Evolutionary conservation across 306 rosid species (phyloP), one percentile per base, ranked within the genome.

Genomic region (Astragalus membranaceus): DNA sequence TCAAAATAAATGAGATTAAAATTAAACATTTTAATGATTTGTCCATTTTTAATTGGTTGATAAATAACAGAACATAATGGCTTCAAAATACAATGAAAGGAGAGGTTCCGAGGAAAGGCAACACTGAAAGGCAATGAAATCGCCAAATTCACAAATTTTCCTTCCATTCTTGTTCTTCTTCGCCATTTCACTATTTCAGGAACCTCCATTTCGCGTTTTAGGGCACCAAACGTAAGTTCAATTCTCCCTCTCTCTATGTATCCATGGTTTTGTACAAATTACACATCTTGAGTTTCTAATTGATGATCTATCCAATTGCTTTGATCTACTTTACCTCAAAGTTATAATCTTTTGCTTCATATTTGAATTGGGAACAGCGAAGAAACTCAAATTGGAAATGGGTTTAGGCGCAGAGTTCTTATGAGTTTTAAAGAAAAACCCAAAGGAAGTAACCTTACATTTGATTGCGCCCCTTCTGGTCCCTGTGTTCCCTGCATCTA

Each of bases 391-490:
- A 65, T 67, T 43, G 57, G 85, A 20, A 65, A 67, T 37, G 68
- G 88, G 48, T 42, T 84, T 53, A 78, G 83, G 65, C 82, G 82
- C 43, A 88, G 98, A 78, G 78, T 70, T 86, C 83, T 90, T 51
- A 50, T 87, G 81, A 79, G 89, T 82, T 85, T 93, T 75, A 87
- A 73, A 79, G 98, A 93, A 46, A 81, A 82, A 11, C 87, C 84
- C 49, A 42, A 43, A 8, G 97, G 97, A 79, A 88, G 79, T 53
- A 93, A 93, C 80, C 23, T 73, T 23, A 82, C 96, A 43, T 93
- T 82, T 64, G 92, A 87, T n/a, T 93, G 98, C 81, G 72, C 94
- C 75, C 97, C 92, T 67, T 87, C 93, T 52, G 98, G 98, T 35
- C 98, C 98, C 32, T 93, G 98, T 50, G 83, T 93, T 15, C 83